Evolutionary conservation across 2,329 filamentous ascomycete genomes (phyloP).

Genomic region (Alternaria sp.): DNA sequence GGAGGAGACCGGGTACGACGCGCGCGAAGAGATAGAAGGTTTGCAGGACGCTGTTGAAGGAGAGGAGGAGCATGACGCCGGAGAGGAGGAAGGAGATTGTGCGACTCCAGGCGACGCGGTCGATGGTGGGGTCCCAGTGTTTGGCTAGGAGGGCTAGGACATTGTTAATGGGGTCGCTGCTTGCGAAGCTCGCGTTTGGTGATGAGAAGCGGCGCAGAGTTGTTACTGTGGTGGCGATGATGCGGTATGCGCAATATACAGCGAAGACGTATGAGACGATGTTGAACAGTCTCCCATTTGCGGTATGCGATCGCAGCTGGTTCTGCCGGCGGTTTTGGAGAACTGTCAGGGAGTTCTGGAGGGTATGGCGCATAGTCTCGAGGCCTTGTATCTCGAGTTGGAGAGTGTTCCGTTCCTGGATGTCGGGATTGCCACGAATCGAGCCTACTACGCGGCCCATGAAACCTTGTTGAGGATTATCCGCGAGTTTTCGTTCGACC

Average conservation of each 20-base stretch:
- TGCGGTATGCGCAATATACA: constrained; percentile 83
- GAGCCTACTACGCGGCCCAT: constrained; percentile 77
- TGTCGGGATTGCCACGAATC: constrained; percentile 67
- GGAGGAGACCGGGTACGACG: constrained; percentile 73
- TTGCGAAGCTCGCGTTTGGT: constrained; percentile 63
- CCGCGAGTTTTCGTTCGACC: constrained; percentile 68
- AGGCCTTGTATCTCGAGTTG: constrained; percentile 80
- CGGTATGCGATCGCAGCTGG: constrained; percentile 71
- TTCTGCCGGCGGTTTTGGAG: constrained; percentile 69
- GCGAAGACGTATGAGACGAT: constrained; percentile 73
- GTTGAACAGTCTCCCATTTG: constrained; percentile 68
- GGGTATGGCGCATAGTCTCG: constrained; percentile 76
- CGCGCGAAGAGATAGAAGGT: constrained; percentile 82
- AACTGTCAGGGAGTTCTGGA: constrained; percentile 69
- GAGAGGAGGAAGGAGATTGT: constrained; percentile 85
- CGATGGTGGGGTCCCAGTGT: constrained; percentile 82
- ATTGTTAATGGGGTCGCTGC: constrained; percentile 83
- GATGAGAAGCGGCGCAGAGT: constrained; percentile 67
- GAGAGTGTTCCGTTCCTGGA: constrained; percentile 61
- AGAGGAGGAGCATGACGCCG: constrained; percentile 81
- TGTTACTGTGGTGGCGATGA: constrained; percentile 73
- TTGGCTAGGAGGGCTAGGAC: constrained; percentile 79
- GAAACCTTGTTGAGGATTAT: constrained; percentile 62
- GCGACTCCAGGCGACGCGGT: constrained; percentile 82
- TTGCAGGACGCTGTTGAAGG: constrained; percentile 82